Evolutionary conservation across 129 eudicot species (phyloP), one percentile per base, ranked within the genome.

Genomic region (Ambrosia artemisiifolia): DNA sequence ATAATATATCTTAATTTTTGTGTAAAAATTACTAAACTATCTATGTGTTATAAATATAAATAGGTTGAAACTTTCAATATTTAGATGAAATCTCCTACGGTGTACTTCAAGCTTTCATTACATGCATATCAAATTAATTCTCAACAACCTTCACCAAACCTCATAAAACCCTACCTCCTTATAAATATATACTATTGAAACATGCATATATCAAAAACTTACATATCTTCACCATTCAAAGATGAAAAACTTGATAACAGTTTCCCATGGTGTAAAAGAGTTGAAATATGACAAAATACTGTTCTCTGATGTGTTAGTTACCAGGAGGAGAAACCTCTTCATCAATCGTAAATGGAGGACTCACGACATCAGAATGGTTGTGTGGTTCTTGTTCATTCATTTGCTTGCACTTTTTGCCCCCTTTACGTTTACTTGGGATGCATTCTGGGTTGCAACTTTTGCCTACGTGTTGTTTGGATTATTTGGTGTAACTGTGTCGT

Each of bases 371-470:
- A 38, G 16, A 50, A 47, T 16, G 57, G 34, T 2, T 38, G 4
- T 61, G 9, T 11, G 48, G 44, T 16, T 78, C 10, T n/a, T 44
- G 7, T 7, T 20, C 0, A 16, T 78, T 51, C 81, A 78, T 40
- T 12, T 78, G 59, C 56, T 78, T 7, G 42, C 76, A 6, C 50
- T 70, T 50, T 78, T 70, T 11, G 81, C 81, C 2, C 76, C 72
- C 12, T 78, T 70, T 62, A 62, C 81, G 2, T 77, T 77, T 7
- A 77, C 71, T 13, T 77, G 81, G 81, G 56, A 56, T 20, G 71
- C 71, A 0, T 78, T 78, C 13, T 63, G 81, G 67, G 12, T 56
- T 6, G 47, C 76, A 0, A 0, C 70, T 14, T 44, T 3, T 0
- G 2, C 19, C 11, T n/a, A n/a, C 0, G 56, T 16, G 7, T 18